Evolutionary conservation across 202 grass and related monocot genomes (phyloP), one percentile per base, ranked within the genome.

Genomic region (Panicum hallii): DNA sequence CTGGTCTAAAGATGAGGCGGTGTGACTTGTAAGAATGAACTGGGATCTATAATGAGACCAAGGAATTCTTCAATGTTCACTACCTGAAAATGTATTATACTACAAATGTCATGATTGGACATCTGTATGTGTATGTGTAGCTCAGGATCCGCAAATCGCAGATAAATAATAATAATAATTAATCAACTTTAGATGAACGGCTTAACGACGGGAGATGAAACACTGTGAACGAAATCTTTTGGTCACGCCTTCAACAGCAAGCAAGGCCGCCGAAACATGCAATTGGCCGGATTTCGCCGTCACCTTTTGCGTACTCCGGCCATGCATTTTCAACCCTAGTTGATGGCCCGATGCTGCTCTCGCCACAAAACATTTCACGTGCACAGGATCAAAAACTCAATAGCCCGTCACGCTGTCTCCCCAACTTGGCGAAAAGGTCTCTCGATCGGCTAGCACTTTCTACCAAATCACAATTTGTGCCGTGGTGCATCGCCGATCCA

Each of bases 401-500:
- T 7, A 83, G 22, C 84, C 62, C 32, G 44, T 45, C 84, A 61
- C 50, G 41, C 49, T 55, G 9, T 67, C 11, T 50, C 74, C 17
- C 56, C 84, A 57, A 87, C 80, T 90, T 83, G 84, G 58, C 69
- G 11, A 56, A 87, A 80, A 80, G 61, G 20, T 6, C 9, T 58
- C 64, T 34, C 11, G 47, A 44, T 19, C 7, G 28, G 34, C 19
- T 63, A n/a, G 2, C 57, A 7, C 75, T 70, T 48, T 67, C 46
- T n/a, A 84, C 71, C 80, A 90, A 57, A 87, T 87, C 38, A 68
- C 55, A 62, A 63, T 83, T 90, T 83, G 74, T 56, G 69, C 52
- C 70, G 13, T 57, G 23, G 34, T 75, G 68, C 42, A 63, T n/a
- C 67, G 45, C 50, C 20, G 70, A 47, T 46, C 19, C 17, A 80